phyloP scores from a whole-genome alignment of 2,329 filamentous ascomycete genomes.

The Arthroderma sp. region DNA sequence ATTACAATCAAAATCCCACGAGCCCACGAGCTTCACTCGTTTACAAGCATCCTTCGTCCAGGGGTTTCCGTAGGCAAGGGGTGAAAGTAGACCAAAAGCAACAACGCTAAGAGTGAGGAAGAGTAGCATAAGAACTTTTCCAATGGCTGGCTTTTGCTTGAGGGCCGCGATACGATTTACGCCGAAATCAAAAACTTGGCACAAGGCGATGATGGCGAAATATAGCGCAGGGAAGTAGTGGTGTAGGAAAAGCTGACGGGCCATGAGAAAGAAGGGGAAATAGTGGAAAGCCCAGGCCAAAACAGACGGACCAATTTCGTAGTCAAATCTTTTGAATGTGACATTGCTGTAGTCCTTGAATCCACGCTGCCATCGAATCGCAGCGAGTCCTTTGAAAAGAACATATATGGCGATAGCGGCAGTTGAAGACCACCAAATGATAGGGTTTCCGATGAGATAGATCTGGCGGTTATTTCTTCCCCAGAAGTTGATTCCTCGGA shows the following conservation, averaged over 20 bases:
- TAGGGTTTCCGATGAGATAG: constrained; percentile 86
- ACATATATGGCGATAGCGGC: constrained; percentile 63
- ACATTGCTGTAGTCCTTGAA: constrained; percentile 71
- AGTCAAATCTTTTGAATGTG: constrained; percentile 93
- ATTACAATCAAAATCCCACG: constrained; percentile 98
- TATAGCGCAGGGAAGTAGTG: constrained; percentile 97
- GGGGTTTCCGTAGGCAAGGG: constrained; percentile 79
- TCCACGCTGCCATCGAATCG: constrained; percentile 88
- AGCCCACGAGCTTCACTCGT: constrained; percentile 70
- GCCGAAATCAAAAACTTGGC: constrained; percentile 76
- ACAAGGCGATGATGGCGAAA: constrained; percentile 81
- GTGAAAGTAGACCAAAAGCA: constrained; percentile 74
- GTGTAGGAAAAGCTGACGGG: constrained; percentile 93
- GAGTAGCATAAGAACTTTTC: constrained; percentile 56
- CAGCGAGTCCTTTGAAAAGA: constrained; percentile 71
- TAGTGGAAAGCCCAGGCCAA: constrained; percentile 96
- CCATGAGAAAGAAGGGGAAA: constrained; percentile 98
- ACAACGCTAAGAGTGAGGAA: constrained; percentile 63
- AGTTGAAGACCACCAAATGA: constrained; percentile 89
- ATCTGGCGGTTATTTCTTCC: constrained; percentile 86
- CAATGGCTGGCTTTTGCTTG: constrained; percentile 55
- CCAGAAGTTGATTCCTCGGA: constrained; percentile 98
- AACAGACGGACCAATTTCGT: constrained; percentile 80
- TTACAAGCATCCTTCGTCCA: constrained; percentile 88
- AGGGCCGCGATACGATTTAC: constrained; percentile 59